Evolutionary conservation across 202 grass and related monocot species (phyloP).

Genomic region (Eragrostis tef): DNA sequence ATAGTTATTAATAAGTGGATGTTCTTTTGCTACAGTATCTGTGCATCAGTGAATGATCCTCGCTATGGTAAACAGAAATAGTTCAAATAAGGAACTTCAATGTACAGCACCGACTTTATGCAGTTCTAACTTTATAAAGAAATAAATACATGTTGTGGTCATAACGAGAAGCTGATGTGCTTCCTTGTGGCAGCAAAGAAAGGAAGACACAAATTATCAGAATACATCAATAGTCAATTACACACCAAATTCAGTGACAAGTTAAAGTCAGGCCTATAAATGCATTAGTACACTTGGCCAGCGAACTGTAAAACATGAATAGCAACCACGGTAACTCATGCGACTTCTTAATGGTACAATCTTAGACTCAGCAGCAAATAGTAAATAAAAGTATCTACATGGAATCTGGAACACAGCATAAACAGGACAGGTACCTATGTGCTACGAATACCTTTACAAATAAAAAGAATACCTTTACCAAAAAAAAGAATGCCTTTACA

Average conservation of each 20-base stretch:
- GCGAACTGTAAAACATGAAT: too few species aligned
- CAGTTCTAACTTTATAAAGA: constrained; percentile 17
- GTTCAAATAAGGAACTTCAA: constrained; percentile 18
- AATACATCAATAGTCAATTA: not conserved
- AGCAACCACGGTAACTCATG: too few species aligned
- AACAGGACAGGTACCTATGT: constrained; percentile 11
- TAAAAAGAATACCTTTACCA: too few species aligned
- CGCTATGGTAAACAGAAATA: constrained; percentile 37
- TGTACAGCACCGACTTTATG: constrained; percentile 1
- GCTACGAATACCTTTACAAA: not conserved
- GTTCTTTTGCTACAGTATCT: not conserved
- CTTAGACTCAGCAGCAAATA: not conserved
- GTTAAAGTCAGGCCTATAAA: not conserved
- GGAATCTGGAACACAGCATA: constrained; percentile 19
- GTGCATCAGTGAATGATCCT: not conserved
- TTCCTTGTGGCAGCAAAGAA: constrained; percentile 5
- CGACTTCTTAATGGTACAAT: not conserved
- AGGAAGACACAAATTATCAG: constrained; percentile 9
- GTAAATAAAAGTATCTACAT: not conserved
- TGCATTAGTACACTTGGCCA: not conserved
- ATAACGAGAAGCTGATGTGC: not conserved
- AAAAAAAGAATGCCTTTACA: too few species aligned
- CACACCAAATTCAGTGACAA: not conserved
- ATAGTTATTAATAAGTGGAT: not conserved
- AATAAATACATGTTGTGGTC: not conserved